phyloP scores from a whole-genome alignment of 768 basidiomycete genomes.

The Suillus cothurnatus region DNA sequence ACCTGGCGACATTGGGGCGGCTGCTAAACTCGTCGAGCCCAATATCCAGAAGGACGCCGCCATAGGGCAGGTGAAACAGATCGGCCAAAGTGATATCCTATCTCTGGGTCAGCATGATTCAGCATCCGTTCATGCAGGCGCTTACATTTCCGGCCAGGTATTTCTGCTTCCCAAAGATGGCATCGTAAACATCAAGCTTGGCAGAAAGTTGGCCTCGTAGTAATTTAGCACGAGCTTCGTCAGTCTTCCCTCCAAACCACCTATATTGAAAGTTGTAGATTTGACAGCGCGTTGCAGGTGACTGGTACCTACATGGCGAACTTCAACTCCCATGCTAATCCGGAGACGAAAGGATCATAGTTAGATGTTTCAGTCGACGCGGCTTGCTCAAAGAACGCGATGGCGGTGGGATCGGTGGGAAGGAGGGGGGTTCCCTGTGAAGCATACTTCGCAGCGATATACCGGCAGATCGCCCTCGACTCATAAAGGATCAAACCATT shows the following conservation, averaged over 20 bases:
- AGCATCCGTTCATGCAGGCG: not conserved
- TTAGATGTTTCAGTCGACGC: constrained; percentile 51
- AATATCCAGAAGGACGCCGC: constrained; percentile 14
- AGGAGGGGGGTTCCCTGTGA: constrained; percentile 37
- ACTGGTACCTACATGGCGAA: constrained; percentile 44
- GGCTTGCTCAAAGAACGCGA: constrained; percentile 54
- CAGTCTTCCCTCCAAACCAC: constrained; percentile 28
- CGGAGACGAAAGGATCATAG: constrained; percentile 48
- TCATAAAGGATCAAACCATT: constrained; percentile 47
- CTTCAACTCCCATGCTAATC: constrained; percentile 46
- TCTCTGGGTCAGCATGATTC: not conserved
- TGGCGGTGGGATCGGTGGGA: constrained; percentile 36
- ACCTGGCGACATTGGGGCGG: constrained; percentile 25
- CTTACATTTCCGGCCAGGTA: constrained; percentile 40
- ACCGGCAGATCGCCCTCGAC: constrained; percentile 44
- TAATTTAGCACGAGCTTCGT: constrained; percentile 33
- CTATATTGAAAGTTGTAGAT: not conserved
- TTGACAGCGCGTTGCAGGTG: not conserved
- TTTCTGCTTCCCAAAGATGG: constrained; percentile 34
- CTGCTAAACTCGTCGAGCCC: constrained; percentile 18
- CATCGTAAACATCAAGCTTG: constrained; percentile 34
- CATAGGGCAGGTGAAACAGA: constrained; percentile 23
- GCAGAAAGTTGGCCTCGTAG: constrained; percentile 33
- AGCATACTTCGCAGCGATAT: constrained; percentile 42
- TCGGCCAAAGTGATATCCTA: constrained; percentile 25